Conservation (phyloP, 2,329 filamentous ascomycete species). For the Dothistroma septosporum region DNA sequence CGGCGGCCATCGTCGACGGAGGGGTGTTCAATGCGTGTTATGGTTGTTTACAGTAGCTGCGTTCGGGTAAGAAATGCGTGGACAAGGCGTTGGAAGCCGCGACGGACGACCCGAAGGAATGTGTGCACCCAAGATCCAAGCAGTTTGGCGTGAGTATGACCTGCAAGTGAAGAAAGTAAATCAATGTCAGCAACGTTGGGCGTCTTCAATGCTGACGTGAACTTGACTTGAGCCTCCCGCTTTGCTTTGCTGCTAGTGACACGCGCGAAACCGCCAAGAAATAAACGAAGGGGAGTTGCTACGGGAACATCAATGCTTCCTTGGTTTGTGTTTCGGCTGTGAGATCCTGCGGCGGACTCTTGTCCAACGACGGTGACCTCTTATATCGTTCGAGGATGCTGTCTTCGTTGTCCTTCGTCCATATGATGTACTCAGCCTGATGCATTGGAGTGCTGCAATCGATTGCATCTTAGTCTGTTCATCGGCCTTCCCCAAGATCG, state of each 20-base stretch:
- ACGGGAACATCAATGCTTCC: neutral
- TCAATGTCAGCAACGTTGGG: neutral
- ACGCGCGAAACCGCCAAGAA: neutral
- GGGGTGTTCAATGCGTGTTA: slow-evolving; percentile 9
- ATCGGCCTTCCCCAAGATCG: neutral
- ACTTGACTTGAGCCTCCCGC: neutral
- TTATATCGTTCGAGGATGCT: neutral
- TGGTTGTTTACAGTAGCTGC: slow-evolving; percentile 1
- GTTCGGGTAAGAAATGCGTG: neutral
- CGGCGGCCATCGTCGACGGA: slow-evolving; percentile 13
- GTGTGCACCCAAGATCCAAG: slow-evolving; percentile 1
- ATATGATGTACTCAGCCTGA: neutral
- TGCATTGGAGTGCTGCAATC: neutral
- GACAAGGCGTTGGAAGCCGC: neutral
- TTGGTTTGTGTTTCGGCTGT: neutral
- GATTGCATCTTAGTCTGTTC: neutral
- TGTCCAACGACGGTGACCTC: neutral
- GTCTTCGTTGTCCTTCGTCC: neutral
- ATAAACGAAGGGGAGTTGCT: neutral
- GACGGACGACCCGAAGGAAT: neutral
- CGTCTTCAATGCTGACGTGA: neutral
- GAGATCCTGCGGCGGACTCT: neutral
- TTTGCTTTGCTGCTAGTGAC: neutral
- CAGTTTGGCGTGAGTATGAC: neutral
- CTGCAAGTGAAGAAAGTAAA: neutral